Evolutionary conservation across 2,329 filamentous ascomycete species (phyloP), one percentile per base, ranked within the genome.

Genomic region (Mycocentrospora acerina): DNA sequence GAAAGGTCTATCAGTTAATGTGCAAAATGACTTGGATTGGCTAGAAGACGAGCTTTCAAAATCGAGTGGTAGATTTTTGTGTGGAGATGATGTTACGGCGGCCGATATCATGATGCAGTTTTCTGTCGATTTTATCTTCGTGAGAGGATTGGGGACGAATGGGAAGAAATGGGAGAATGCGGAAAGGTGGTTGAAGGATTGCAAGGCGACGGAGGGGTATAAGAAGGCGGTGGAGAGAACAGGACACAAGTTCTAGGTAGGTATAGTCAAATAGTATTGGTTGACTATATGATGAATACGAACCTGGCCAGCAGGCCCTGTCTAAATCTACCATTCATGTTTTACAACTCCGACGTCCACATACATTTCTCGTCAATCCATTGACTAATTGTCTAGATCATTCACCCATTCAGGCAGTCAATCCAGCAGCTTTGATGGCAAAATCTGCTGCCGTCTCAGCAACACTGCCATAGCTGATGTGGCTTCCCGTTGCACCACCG

Each of bases 91-190:
- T 4, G 51, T 73, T 5, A 71, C 67, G 1, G 68, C 64, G 6
- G 73, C 71, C 24, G 72, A 76, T 56, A 64, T 67, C 28, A 71
- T 73, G 67, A 71, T 74, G 67, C 59, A 66, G 5, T 73, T 75
- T 32, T 65, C 59, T 4, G 55, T 64, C 5, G 50, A 64, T 0
- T 72, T 73, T 41, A 70, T 74, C 19, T 42, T 73, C 5, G 51
- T 40, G 14, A 62, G 62, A 29, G 51, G 64, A 35, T 40, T 73
- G 39, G 70, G 68, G 1, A 67, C 61, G 4, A 37, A 59, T 26
- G 66, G 62, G 0, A 66, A 56, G 42, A 58, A 55, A 15, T 52
- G 40, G 36, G 38, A 42, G 2, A 48, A 46, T 16, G 42, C 54
- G 15, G 55, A 64, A 30, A 53, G 56, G 54, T 72, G 69, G 64